A percentile compares a stretch with the other conserved stretches of the same genome.
Conservation (phyloP, 73 alveolate genomes). For the Symbiodinium natans region DNA sequence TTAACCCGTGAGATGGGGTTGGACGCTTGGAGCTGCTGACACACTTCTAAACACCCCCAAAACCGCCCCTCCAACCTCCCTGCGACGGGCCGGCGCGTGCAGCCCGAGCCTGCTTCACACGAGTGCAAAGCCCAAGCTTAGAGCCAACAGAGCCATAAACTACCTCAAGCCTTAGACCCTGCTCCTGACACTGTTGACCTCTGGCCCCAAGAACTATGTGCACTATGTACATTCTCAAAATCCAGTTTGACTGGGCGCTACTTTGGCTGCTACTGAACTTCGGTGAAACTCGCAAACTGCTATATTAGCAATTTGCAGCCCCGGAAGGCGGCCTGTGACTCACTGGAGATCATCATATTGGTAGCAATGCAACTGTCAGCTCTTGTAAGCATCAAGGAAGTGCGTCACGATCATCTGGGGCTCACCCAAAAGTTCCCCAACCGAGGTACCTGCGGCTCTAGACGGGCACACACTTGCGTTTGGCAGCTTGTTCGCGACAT, state of each 20-base stretch:
- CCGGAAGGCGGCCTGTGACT: not conserved
- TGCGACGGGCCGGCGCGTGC: too few species aligned
- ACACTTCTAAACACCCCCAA: too few species aligned
- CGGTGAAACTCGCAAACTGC: not conserved
- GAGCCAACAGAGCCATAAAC: too few species aligned
- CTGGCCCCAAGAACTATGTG: too few species aligned
- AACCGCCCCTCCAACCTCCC: too few species aligned
- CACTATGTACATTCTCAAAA: not conserved
- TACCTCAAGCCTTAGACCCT: too few species aligned
- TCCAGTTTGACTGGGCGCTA: not conserved
- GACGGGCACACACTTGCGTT: not conserved
- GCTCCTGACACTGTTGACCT: too few species aligned
- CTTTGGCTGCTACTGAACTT: not conserved
- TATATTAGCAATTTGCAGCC: not conserved
- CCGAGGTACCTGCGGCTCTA: constrained; percentile 36
- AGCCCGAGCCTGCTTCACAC: too few species aligned
- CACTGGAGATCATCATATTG: not conserved
- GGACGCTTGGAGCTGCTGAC: too few species aligned
- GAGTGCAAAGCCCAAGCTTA: too few species aligned
- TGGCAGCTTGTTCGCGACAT: too few species aligned
- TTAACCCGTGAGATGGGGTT: too few species aligned
- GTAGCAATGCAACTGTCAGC: not conserved
- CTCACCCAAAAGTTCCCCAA: constrained; percentile 82
- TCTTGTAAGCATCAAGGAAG: not conserved
- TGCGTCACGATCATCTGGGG: not conserved